These are phyloP conservation scores for Alternaria novae-zelandiae DNA, from an alignment of 2,329 filamentous ascomycete species.

Conservation along the genomic window DNA sequence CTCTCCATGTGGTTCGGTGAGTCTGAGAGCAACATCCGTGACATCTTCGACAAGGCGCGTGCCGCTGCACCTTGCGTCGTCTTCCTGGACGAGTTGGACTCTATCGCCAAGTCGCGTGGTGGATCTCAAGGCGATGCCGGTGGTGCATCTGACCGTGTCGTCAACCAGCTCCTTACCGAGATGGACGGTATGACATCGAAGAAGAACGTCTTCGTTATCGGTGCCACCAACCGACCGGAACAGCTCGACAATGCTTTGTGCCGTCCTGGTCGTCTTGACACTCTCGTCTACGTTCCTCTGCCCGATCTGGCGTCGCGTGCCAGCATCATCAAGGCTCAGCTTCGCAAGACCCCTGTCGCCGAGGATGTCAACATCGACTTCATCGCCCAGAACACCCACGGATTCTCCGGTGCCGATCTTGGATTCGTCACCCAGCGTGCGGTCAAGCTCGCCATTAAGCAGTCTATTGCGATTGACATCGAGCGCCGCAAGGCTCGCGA, in stretches of 20 bases:
- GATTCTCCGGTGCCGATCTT: constrained; percentile 99
- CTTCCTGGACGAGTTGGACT: constrained; percentile 98
- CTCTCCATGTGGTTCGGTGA: constrained; percentile 99
- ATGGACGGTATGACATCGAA: constrained; percentile 99
- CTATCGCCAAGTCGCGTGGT: constrained; percentile 98
- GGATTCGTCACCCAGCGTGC: constrained; percentile 98
- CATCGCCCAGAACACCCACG: constrained; percentile 96
- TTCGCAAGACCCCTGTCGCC: constrained; percentile 95
- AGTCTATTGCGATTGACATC: constrained; percentile 88
- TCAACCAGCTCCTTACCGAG: constrained; percentile 99
- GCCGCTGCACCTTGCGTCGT: constrained; percentile 97
- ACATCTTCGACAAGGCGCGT: constrained; percentile 99
- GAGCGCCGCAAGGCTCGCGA: constrained; percentile 89
- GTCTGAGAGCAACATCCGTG: constrained; percentile 99
- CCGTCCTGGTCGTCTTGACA: constrained; percentile 98
- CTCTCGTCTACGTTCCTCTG: constrained; percentile 95
- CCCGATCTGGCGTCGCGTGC: constrained; percentile 90
- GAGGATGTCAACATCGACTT: constrained; percentile 84
- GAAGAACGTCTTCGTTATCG: constrained; percentile 99
- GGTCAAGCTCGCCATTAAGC: constrained; percentile 99
- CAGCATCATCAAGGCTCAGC: constrained; percentile 90
- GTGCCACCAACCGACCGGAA: constrained; percentile 97
- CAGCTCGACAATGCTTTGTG: constrained; percentile 97
- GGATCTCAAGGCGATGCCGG: constrained; percentile 95
- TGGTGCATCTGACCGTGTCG: constrained; percentile 97